Conservation (phyloP, 129 eudicot genomes). For the Chrysanthemum lavandulifolium region DNA sequence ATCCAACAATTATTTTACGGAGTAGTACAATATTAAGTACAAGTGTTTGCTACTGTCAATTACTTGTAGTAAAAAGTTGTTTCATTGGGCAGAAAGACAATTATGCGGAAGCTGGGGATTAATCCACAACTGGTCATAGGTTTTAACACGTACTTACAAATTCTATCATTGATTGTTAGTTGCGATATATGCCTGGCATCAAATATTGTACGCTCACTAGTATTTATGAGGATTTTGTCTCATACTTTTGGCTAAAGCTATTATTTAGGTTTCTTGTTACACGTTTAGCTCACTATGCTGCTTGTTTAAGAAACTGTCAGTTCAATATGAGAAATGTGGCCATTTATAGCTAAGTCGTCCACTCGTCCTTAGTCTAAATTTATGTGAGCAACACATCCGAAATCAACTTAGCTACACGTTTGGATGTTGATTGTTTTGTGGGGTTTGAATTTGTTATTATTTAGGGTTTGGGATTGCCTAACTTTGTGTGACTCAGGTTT, state of each 20-base stretch:
- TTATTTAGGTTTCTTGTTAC: background rate
- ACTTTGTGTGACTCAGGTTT: no score
- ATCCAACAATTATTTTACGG: no score
- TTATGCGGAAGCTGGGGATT: constrained; percentile 20
- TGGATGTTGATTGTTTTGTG: no score
- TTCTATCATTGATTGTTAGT: constrained; percentile 25
- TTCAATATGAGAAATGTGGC: no score
- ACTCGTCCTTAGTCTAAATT: no score
- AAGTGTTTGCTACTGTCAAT: background rate
- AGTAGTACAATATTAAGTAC: no score
- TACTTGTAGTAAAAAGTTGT: background rate
- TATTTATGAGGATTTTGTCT: background rate
- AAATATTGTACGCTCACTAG: constrained; percentile 19
- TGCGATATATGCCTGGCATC: constrained; percentile 22
- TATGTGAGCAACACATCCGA: no score
- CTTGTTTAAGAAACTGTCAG: no score
- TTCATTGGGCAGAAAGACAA: constrained; percentile 1
- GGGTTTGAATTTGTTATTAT: no score
- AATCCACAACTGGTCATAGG: constrained; percentile 25
- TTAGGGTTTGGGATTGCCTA: no score
- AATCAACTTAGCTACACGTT: no score
- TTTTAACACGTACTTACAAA: background rate
- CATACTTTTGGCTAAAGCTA: background rate
- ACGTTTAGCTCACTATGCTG: background rate
- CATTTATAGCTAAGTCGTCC: no score